A percentile compares a stretch with the other conserved stretches of the same genome.
Evolutionary conservation across 306 rosid genomes (phyloP).

Genomic region (Fragaria vesca): DNA sequence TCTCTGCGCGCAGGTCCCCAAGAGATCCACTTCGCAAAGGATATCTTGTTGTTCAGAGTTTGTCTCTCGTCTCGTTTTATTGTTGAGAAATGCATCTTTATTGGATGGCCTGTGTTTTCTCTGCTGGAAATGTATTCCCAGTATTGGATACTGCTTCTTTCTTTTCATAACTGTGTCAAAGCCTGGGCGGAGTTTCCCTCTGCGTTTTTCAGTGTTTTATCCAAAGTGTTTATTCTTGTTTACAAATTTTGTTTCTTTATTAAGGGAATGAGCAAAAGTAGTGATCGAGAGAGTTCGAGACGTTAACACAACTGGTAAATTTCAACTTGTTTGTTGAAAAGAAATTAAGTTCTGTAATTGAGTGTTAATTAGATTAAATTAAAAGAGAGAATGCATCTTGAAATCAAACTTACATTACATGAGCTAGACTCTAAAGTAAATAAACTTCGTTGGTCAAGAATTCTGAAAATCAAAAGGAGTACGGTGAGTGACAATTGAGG

Average conservation of each 20-base stretch:
- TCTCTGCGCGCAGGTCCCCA: slow-evolving; percentile 16
- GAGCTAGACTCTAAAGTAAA: background rate
- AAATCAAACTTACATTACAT: too few relatives aligned
- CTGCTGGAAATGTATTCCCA: background rate
- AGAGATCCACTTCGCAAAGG: slow-evolving; percentile 9
- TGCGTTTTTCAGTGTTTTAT: background rate
- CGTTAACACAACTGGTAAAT: too few relatives aligned
- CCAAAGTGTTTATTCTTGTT: background rate
- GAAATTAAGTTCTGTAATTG: background rate
- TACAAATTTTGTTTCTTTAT: background rate
- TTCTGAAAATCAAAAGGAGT: too few relatives aligned
- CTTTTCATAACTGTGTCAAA: background rate
- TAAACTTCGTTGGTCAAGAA: too few relatives aligned
- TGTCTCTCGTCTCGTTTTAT: background rate
- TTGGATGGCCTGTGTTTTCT: background rate
- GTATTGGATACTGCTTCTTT: background rate
- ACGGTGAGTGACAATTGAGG: too few relatives aligned
- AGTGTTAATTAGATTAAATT: background rate
- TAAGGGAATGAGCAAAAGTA: background rate
- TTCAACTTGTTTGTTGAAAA: too few relatives aligned
- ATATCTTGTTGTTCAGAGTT: slow-evolving; percentile 12
- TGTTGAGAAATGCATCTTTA: background rate
- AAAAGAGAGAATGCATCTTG: background rate
- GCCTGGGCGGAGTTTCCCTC: background rate
- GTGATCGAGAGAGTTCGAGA: background rate